phyloP scores from a whole-genome alignment of 441 rosid genomes.

The Brassica hybrid region DNA sequence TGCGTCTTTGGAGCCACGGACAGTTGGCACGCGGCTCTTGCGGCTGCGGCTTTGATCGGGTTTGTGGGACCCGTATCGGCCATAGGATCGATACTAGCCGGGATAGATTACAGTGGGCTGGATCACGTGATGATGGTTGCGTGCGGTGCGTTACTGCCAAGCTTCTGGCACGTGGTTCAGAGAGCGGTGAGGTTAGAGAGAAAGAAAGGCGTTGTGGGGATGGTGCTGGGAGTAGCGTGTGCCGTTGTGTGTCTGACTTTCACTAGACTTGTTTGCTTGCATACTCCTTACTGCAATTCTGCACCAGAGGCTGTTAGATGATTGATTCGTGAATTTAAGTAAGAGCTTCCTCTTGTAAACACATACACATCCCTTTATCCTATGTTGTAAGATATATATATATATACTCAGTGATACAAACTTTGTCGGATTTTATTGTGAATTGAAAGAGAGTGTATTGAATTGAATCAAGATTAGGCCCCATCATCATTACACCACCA shows the following conservation, averaged over 20 bases:
- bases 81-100: conserved; percentile 86
- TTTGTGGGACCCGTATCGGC: conserved; percentile 93
- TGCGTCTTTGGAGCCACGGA: conserved; percentile 92
- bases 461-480: neutral
- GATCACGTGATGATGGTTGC: conserved; percentile 93
- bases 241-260: conserved; percentile 79
- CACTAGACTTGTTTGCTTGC: conserved; percentile 92
- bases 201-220: conserved; percentile 64
- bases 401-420: conserved; percentile 34
- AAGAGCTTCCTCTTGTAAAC: conserved; percentile 6
- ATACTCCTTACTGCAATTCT: conserved; percentile 95
- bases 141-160: conserved; percentile 85
- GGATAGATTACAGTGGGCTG: conserved; percentile 93
- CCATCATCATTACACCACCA: neutral
- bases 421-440: neutral
- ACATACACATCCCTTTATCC: conserved; percentile 19
- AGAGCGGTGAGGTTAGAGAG: conserved; percentile 71
- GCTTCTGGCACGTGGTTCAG: conserved; percentile 61
- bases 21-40: conserved; percentile 91
- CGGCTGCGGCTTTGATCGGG: conserved; percentile 87
- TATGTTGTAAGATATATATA: conserved; percentile 41
- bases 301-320: conserved; percentile 98
- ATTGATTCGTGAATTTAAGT: conserved; percentile 7
- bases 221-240: conserved; percentile 68
- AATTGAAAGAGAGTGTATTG: neutral